Evolutionary conservation across 148 eudicot species (phyloP).

Genomic region (Rhododendron griersonianum): DNA sequence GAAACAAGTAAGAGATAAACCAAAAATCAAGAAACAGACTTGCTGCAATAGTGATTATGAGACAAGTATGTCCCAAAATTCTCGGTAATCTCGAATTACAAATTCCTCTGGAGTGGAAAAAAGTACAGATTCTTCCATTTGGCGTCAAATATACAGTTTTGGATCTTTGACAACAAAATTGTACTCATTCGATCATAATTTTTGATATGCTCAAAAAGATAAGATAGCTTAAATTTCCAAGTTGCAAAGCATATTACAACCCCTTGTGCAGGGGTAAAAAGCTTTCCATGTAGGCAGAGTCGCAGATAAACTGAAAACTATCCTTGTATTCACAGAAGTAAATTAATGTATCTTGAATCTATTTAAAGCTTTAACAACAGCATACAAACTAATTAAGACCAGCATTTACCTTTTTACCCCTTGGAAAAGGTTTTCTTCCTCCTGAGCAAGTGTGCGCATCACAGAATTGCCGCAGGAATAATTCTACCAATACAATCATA

Average conservation of each 20-base stretch:
- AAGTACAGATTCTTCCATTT: not conserved
- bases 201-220: not conserved
- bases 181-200: not conserved
- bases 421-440: slow-evolving; percentile 57
- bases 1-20: not conserved
- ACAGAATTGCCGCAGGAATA: slow-evolving; percentile 85
- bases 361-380: not conserved
- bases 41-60: not conserved
- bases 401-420: slow-evolving; percentile 65
- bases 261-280: not conserved
- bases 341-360: no score
- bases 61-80: not conserved
- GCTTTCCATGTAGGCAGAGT: not conserved
- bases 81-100: not conserved
- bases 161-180: not conserved
- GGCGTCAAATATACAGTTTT: not conserved
- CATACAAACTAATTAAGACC: not conserved
- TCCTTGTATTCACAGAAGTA: not conserved
- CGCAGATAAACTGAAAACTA: not conserved
- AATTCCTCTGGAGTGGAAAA: not conserved
- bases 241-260: not conserved
- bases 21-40: not conserved
- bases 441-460: slow-evolving; percentile 80
- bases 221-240: not conserved
- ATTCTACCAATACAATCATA: slow-evolving; percentile 39